Percentiles rank a stretch among this genome's conserved stretches.
phyloP scores from a whole-genome alignment of 441 rosid genomes.

The Kokia cookei region DNA sequence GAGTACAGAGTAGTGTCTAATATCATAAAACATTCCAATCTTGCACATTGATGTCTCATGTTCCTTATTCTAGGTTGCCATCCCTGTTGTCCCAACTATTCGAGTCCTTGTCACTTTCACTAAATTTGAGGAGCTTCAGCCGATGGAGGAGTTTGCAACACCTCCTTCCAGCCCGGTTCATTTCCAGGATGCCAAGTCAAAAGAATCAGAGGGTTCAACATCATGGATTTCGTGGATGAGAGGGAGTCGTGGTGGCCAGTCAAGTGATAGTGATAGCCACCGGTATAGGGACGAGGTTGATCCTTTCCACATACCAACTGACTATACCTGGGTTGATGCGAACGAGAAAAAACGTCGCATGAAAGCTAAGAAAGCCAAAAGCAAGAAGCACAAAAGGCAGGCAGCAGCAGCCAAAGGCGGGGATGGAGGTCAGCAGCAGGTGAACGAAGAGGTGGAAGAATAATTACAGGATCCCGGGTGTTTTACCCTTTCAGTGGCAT shows the following conservation, averaged over 20 bases:
- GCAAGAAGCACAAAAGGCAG: constrained; percentile 65
- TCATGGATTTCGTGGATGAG: constrained; percentile 99
- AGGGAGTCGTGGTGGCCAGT: constrained; percentile 69
- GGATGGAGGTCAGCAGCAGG: constrained; percentile 29
- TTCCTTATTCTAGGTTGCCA: constrained; percentile 66
- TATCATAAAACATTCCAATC: no score
- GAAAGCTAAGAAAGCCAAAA: constrained; percentile 92
- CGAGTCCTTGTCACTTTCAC: constrained; percentile 91
- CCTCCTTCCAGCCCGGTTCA: constrained; percentile 88
- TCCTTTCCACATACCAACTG: constrained; percentile 78
- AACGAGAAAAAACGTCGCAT: constrained; percentile 89
- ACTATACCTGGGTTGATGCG: constrained; percentile 87
- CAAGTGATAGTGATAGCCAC: constrained; percentile 71
- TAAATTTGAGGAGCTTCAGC: constrained; percentile 92
- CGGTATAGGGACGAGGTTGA: constrained; percentile 72
- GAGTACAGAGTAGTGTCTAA: no score
- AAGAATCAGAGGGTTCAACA: constrained; percentile 62
- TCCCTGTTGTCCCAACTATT: constrained; percentile 92
- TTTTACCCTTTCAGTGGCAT: neutral
- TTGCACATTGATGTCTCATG: neutral
- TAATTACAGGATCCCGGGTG: constrained; percentile 7
- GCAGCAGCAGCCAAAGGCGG: constrained; percentile 36
- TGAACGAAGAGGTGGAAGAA: constrained; percentile 48
- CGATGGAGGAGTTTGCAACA: constrained; percentile 77
- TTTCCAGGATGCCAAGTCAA: constrained; percentile 83